Conservation (phyloP, 805 yeast species). For the Saturnispora gosingensis region DNA sequence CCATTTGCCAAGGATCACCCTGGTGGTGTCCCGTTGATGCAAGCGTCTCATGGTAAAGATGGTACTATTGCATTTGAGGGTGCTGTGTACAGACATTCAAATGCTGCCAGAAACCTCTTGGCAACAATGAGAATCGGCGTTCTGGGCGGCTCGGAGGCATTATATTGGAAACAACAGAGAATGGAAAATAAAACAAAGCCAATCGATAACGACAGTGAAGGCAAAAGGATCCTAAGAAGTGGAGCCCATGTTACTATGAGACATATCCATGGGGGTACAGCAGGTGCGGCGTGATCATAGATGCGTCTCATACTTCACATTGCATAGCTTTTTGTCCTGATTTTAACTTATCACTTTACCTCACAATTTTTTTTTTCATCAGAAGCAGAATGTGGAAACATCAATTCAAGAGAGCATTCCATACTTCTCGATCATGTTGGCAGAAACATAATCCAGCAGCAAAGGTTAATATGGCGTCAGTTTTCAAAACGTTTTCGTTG, state of each 20-base stretch:
- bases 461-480: neutral
- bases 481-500: neutral
- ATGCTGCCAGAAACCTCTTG: slow-evolving; percentile 83
- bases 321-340: neutral
- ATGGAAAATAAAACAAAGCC: slow-evolving; percentile 56
- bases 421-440: neutral
- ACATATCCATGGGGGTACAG: slow-evolving; percentile 39
- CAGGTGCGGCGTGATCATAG: slow-evolving; percentile 44
- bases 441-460: neutral
- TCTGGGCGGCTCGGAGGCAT: slow-evolving; percentile 71
- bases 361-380: neutral
- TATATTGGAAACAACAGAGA: slow-evolving; percentile 72
- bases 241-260: slow-evolving; percentile 49
- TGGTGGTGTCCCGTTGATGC: slow-evolving; percentile 76
- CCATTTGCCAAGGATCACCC: slow-evolving; percentile 91
- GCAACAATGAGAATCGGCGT: slow-evolving; percentile 94
- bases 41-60: slow-evolving; percentile 81
- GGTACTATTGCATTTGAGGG: slow-evolving; percentile 93
- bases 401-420: neutral
- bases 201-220: slow-evolving; percentile 43
- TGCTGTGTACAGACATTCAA: slow-evolving; percentile 87
- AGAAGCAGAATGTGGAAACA: neutral
- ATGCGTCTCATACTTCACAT: neutral
- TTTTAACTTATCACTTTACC: neutral
- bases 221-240: slow-evolving; percentile 47